Base-by-base conservation (phyloP, 176 grass and related monocot species). In the Juncus inflexus region DNA sequence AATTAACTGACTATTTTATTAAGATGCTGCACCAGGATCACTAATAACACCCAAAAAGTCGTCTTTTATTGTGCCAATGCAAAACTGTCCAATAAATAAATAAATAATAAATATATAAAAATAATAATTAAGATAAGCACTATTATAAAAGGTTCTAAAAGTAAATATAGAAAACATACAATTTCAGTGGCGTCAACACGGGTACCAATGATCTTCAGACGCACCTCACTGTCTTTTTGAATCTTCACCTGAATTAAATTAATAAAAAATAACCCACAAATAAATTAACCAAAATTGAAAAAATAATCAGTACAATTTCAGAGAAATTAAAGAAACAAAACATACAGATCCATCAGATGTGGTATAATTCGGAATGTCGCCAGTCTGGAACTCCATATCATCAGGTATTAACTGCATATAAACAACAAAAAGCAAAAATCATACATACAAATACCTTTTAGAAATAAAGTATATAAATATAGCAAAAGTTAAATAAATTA, bases 151-250 rank as follows among this genome's bases (percentile, higher is more conserved):
- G 13, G 35, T 13, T 40, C 74, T 19, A 0, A 78, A 57, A 61
- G 12, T 45, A 75, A 2, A 78, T 2, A 38, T 28, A 47, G 42
- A 72, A 66, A 40, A 66, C 88, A 73, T 86, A 99, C 94, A 74
- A 92, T 99, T 80, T 99, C 94, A 75, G 88, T 90, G 14, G 94
- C 94, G 81, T 99, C 94, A 60, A 99, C 83, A 73, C 85, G 94
- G 45, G 94, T 92, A 40, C 94, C 88, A 74, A 99, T 92, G 63
- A 99, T 92, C 85, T 99, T 99, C 67, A 99, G 65, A 37, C 94
- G 85, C 37, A 99, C 94, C 45, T 99, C 94, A 52, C 94, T 90
- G 15, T 92, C 94, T 61, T 92, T 99, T 57, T 99, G 94, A 77
- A 92, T 99, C 86, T 92, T 99, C 52, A 99, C 88, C 94, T 99